Conservation (phyloP, 805 yeast genomes). For the Suhomyces vadensis region DNA sequence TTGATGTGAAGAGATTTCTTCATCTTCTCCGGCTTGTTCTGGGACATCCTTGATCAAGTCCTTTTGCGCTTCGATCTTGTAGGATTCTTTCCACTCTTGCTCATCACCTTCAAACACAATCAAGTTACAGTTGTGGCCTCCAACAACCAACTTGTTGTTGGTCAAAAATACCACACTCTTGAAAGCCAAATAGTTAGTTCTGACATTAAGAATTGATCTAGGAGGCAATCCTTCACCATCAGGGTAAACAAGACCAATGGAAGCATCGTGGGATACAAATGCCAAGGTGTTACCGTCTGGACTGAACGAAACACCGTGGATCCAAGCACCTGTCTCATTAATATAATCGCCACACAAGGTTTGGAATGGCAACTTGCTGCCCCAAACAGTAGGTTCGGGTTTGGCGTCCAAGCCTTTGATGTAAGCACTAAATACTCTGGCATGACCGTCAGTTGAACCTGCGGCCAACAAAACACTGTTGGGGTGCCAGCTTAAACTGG, state of each 20-base stretch:
- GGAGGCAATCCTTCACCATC: constrained; percentile 67
- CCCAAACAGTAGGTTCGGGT: constrained; percentile 87
- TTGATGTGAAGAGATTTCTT: constrained; percentile 65
- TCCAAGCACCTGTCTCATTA: constrained; percentile 78
- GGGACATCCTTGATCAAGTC: constrained; percentile 49
- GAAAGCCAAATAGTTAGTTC: constrained; percentile 78
- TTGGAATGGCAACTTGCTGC: constrained; percentile 91
- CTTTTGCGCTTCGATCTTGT: constrained; percentile 53
- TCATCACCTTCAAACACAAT: constrained; percentile 75
- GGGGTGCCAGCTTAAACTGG: constrained; percentile 89
- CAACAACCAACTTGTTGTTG: constrained; percentile 72
- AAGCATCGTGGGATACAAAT: constrained; percentile 82
- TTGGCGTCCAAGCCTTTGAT: constrained; percentile 85
- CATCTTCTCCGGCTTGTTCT: constrained; percentile 39
- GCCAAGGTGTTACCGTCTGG: constrained; percentile 78
- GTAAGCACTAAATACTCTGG: constrained; percentile 84
- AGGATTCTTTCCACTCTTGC: constrained; percentile 60
- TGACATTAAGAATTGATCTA: constrained; percentile 53
- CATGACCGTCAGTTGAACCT: constrained; percentile 93
- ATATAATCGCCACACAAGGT: constrained; percentile 82
- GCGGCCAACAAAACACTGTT: constrained; percentile 84
- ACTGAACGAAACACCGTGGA: constrained; percentile 85
- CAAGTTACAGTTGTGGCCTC: constrained; percentile 92
- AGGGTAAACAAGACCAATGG: constrained; percentile 79
- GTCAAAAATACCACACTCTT: constrained; percentile 68